Conservation (phyloP, 208 protist genomes). For the Leishmania martiniquensis region DNA sequence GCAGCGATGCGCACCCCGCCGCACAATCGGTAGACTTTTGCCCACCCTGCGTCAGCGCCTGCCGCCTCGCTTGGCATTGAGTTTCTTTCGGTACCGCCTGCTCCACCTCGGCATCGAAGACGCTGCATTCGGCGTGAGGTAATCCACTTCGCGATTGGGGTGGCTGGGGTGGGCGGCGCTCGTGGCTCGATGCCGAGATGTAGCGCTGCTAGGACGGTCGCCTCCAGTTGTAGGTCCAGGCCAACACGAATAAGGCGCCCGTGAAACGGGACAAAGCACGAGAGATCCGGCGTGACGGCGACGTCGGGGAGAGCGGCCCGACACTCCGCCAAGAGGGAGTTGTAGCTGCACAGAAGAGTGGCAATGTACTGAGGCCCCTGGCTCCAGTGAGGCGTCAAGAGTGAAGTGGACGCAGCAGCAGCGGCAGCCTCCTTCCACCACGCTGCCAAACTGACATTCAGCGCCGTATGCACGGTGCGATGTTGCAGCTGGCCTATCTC, state of each 20-base stretch:
- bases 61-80: neutral
- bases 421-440: constrained; percentile 7
- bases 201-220: constrained; percentile 2
- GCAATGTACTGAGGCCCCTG: constrained; percentile 1
- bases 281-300: neutral
- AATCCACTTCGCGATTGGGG: constrained; percentile 15
- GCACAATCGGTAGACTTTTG: constrained; percentile 19
- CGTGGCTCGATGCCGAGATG: constrained; percentile 23
- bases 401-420: neutral
- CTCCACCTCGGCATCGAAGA: neutral
- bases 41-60: constrained; percentile 4
- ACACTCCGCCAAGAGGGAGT: constrained; percentile 6
- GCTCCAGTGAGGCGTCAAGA: neutral
- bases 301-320: neutral
- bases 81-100: neutral
- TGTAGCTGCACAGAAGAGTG: constrained; percentile 7
- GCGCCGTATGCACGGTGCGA: constrained; percentile 10
- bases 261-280: constrained; percentile 24
- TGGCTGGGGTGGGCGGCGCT: constrained; percentile 14
- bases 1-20: constrained; percentile 18
- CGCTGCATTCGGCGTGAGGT: constrained; percentile 3
- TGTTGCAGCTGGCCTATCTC: constrained; percentile 13
- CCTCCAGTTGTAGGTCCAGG: constrained; percentile 24
- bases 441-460: constrained; percentile 13
- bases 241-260: constrained; percentile 23